A percentile compares a stretch with the other conserved stretches of the same genome.
Evolutionary conservation across 23 red algal species (phyloP).

Genomic region (Gracilaria domingensis): DNA sequence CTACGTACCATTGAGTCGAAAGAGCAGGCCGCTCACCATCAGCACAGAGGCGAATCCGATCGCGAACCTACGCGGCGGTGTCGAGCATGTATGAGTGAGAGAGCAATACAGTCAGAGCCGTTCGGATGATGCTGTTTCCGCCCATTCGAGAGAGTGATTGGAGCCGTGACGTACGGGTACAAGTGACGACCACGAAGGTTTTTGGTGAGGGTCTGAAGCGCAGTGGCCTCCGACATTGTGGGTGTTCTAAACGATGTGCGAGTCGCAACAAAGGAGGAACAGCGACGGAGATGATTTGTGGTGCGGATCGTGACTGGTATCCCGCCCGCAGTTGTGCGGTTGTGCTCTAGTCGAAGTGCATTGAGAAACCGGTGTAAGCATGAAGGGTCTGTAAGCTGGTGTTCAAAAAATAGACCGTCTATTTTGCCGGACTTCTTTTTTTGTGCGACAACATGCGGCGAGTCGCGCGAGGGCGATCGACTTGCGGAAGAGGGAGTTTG

Average conservation of each 20-base stretch:
- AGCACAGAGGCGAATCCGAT: conserved; percentile 59
- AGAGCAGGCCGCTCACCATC: conserved; percentile 6
- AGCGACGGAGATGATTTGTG: conserved; percentile 1
- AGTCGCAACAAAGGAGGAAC: neutral
- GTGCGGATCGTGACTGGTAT: neutral
- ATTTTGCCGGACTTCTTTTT: neutral
- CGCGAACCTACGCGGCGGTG: conserved; percentile 32
- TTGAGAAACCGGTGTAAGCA: conserved; percentile 1
- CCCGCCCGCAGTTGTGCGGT: neutral
- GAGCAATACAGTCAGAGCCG: conserved; percentile 8
- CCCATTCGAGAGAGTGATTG: neutral
- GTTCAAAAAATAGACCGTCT: neutral
- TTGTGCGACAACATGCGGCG: no score
- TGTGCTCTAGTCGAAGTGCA: neutral
- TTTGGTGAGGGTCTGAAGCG: conserved; percentile 32
- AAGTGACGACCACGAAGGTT: conserved; percentile 59
- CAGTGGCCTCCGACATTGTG: conserved; percentile 36
- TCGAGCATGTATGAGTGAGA: neutral
- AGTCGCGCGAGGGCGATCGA: no score
- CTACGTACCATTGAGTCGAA: conserved; percentile 40
- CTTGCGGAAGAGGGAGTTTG: neutral
- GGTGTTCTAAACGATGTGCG: neutral
- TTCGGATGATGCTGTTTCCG: neutral
- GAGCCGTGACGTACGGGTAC: conserved; percentile 36
- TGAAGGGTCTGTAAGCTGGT: neutral